Evolutionary conservation across 805 yeast genomes (phyloP).

Genomic region (Candida sanyiensis): DNA sequence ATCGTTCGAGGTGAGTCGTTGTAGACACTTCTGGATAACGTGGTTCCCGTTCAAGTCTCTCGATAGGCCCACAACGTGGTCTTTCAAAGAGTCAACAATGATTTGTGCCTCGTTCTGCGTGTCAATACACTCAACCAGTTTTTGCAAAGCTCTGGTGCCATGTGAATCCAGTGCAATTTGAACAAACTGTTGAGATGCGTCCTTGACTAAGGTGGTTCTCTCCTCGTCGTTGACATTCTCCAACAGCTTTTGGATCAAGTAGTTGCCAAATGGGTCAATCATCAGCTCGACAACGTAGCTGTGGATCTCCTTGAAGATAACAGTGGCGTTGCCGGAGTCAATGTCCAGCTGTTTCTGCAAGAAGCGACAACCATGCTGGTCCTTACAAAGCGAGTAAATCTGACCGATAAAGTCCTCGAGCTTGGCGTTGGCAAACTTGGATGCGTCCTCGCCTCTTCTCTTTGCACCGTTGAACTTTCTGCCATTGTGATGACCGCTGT

Average conservation of each 20-base stretch:
- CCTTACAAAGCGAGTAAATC: slow-evolving; percentile 79
- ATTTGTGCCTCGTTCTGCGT: slow-evolving; percentile 67
- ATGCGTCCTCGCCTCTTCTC: slow-evolving; percentile 52
- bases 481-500: slow-evolving; percentile 13
- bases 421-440: slow-evolving; percentile 61
- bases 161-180: slow-evolving; percentile 87
- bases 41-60: slow-evolving; percentile 95
- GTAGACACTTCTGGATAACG: slow-evolving; percentile 88
- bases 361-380: slow-evolving; percentile 95
- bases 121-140: slow-evolving; percentile 75
- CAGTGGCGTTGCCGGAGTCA: slow-evolving; percentile 55
- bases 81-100: slow-evolving; percentile 51
- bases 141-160: slow-evolving; percentile 94
- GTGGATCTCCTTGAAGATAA: slow-evolving; percentile 77
- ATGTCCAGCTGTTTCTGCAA: slow-evolving; percentile 80
- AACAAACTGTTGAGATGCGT: slow-evolving; percentile 68
- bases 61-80: slow-evolving; percentile 73
- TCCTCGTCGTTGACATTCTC: slow-evolving; percentile 70
- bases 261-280: slow-evolving; percentile 97
- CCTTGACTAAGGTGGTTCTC: slow-evolving; percentile 59
- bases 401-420: slow-evolving; percentile 66
- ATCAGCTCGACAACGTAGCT: slow-evolving; percentile 77
- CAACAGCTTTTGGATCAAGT: slow-evolving; percentile 82
- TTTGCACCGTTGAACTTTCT: slow-evolving; percentile 20
- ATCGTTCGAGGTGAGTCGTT: slow-evolving; percentile 58